A percentile compares a stretch with the other conserved stretches of the same genome.
phyloP scores from a whole-genome alignment of 192 early-diverging fungal species.

The Kappamyces sp. region DNA sequence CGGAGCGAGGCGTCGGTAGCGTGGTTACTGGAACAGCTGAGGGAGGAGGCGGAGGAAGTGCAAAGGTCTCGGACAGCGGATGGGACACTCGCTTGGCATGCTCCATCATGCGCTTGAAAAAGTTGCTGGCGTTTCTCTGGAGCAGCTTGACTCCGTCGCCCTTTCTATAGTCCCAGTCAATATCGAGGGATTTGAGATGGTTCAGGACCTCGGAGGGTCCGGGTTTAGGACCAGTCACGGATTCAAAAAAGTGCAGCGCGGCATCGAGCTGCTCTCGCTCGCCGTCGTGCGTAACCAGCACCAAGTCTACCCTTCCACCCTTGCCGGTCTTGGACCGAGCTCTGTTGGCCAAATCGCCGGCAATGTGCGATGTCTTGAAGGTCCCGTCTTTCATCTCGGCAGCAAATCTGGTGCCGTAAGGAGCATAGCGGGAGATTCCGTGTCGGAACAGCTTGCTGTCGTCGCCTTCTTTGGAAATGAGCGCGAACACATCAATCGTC shows the following conservation, averaged over 20 bases:
- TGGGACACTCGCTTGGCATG: slow-evolving; percentile 1
- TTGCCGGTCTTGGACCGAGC: background rate
- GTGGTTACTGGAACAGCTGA: too few relatives aligned
- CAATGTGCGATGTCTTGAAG: slow-evolving; percentile 4
- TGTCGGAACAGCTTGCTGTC: too few relatives aligned
- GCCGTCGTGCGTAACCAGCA: slow-evolving; percentile 8
- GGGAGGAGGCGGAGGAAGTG: too few relatives aligned
- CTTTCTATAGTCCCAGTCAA: slow-evolving; percentile 14
- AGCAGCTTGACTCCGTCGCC: background rate
- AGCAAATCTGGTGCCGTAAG: slow-evolving; percentile 18
- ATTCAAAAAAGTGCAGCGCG: slow-evolving; percentile 1
- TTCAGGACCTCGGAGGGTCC: slow-evolving; percentile 15
- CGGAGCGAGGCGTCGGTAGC: too few relatives aligned
- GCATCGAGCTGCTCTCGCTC: slow-evolving; percentile 13
- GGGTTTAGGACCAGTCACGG: background rate
- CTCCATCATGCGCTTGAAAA: slow-evolving; percentile 17
- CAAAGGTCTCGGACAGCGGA: too few relatives aligned
- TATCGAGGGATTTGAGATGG: slow-evolving; percentile 1
- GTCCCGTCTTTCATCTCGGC: slow-evolving; percentile 11
- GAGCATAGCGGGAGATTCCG: slow-evolving; percentile 17
- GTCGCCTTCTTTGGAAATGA: too few relatives aligned
- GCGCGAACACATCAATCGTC: too few relatives aligned
- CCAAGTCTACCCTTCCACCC: slow-evolving; percentile 4
- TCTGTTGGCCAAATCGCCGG: slow-evolving; percentile 17
- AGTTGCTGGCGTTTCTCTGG: slow-evolving; percentile 17